Evolutionary conservation across 2,329 filamentous ascomycete genomes (phyloP).

Genomic region (Cladosporium sp.): DNA sequence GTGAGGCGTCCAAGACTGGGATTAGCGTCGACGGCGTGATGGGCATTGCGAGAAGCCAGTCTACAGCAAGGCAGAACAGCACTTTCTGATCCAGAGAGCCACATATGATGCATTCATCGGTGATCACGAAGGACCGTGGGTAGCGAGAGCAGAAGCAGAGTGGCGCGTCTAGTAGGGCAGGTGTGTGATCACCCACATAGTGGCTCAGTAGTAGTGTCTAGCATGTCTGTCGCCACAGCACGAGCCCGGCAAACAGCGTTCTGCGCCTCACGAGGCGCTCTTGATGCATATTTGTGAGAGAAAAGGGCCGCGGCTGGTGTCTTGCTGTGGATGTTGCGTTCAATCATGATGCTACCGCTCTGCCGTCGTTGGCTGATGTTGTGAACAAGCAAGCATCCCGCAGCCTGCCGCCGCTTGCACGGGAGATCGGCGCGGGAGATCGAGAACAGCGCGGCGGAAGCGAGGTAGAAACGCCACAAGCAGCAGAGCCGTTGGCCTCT

Average conservation of each 20-base stretch:
- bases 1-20: neutral
- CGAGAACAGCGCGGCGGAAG: neutral
- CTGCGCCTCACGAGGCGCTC: no score
- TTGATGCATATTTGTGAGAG: no score
- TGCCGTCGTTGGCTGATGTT: neutral
- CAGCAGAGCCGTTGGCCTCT: no score
- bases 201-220: conserved; percentile 5
- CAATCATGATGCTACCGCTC: no score
- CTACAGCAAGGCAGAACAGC: neutral
- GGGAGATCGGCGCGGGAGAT: neutral
- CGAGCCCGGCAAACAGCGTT: no score
- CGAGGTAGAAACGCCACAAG: neutral
- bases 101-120: neutral
- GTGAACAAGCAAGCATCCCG: neutral
- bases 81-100: neutral
- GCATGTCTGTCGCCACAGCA: neutral
- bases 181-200: neutral
- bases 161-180: neutral
- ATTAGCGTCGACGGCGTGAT: neutral
- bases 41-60: neutral
- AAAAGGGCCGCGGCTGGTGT: neutral
- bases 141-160: neutral
- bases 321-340: neutral
- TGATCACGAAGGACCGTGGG: neutral
- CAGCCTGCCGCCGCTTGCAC: neutral